Percentiles rank a stretch among this genome's conserved stretches.
Conservation (phyloP, 2,329 filamentous ascomycete species). For the Alternaria sp. region DNA sequence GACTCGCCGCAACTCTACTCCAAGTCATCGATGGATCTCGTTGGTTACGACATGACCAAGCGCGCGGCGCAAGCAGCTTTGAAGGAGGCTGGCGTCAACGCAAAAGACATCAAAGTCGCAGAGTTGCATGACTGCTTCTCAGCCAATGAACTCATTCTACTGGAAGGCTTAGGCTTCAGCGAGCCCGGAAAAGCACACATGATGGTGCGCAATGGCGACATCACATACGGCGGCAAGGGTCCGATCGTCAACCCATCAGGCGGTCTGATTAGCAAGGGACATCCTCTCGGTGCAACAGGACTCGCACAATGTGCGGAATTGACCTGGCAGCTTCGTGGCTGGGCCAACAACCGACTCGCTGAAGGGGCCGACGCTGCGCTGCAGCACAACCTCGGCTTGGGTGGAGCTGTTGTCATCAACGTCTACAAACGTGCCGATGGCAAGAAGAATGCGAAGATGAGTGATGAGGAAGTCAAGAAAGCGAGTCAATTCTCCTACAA, state of each 20-base stretch:
- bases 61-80: conserved; percentile 72
- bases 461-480: conserved; percentile 69
- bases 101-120: conserved; percentile 78
- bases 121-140: conserved; percentile 98
- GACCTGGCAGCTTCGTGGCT: conserved; percentile 92
- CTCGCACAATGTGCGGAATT: conserved; percentile 93
- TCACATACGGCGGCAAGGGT: conserved; percentile 80
- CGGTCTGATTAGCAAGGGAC: conserved; percentile 92
- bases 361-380: conserved; percentile 73
- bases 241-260: conserved; percentile 89
- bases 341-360: conserved; percentile 86
- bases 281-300: conserved; percentile 90
- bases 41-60: conserved; percentile 86
- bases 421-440: conserved; percentile 88
- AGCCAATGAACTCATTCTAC: conserved; percentile 86
- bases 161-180: conserved; percentile 81
- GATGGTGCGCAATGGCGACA: conserved; percentile 83
- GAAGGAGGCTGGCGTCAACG: conserved; percentile 70
- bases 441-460: conserved; percentile 64
- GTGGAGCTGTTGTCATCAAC: conserved; percentile 86
- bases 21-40: conserved; percentile 79
- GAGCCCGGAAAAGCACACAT: conserved; percentile 86
- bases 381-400: conserved; percentile 92
- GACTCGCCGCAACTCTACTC: conserved; percentile 82
- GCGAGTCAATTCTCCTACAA: conserved; percentile 81